Conservation (phyloP, 2,329 filamentous ascomycete species). For the Colletotrichum tabaci region DNA sequence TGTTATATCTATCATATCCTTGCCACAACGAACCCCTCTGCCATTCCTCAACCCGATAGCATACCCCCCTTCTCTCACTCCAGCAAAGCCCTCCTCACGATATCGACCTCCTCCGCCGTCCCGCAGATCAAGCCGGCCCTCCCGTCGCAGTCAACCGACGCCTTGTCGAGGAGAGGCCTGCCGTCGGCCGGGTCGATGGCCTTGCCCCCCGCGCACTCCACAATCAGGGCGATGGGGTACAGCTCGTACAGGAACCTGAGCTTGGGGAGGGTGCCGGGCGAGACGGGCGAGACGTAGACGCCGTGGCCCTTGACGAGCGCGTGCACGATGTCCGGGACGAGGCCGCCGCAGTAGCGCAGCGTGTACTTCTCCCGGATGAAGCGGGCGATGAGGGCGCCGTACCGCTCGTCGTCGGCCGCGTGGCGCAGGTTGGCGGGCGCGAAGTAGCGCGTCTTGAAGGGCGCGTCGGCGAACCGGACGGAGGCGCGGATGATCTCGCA, state of each 20-base stretch:
- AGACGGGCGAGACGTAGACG: conserved; percentile 72
- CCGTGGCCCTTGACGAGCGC: conserved; percentile 74
- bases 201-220: conserved; percentile 72
- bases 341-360: conserved; percentile 71
- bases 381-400: conserved; percentile 63
- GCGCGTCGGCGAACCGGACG: conserved; percentile 56
- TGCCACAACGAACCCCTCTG: too few relatives aligned
- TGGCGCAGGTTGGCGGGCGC: conserved; percentile 74
- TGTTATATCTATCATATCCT: too few relatives aligned
- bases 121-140: conserved; percentile 67
- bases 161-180: conserved; percentile 56
- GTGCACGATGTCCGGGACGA: conserved; percentile 74
- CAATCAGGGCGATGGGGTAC: conserved; percentile 70
- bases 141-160: conserved; percentile 62
- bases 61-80: neutral
- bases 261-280: conserved; percentile 67
- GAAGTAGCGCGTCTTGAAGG: conserved; percentile 70
- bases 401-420: conserved; percentile 65
- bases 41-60: too few relatives aligned
- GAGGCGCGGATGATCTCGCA: conserved; percentile 58
- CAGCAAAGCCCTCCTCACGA: conserved; percentile 47
- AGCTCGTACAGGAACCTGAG: conserved; percentile 72
- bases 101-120: conserved; percentile 63
- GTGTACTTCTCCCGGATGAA: conserved; percentile 71
- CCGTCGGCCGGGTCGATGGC: conserved; percentile 67